Evolutionary conservation across 257 asterid species (phyloP), one percentile per base, ranked within the genome.

Genomic region (Salvia splendens): DNA sequence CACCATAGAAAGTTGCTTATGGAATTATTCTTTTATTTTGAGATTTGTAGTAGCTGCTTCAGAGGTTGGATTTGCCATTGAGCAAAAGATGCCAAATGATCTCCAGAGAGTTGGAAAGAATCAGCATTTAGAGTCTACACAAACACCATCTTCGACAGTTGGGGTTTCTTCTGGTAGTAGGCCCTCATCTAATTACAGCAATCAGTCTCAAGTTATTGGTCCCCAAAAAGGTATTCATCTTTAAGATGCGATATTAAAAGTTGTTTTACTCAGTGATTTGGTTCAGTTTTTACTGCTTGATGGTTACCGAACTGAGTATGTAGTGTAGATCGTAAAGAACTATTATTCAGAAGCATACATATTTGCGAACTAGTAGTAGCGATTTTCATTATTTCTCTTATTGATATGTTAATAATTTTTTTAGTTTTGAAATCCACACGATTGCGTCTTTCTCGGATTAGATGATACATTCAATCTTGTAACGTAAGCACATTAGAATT

Each of bases 151-250:
- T 54, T 82, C 85, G 66, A 65, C 72, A 73, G 78, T 47, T 55
- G 61, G 80, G 35, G 78, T 77, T 72, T 78, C 92, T 68, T 62
- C 94, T 56, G 71, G 71, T 70, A 80, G 90, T 65, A 74, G 91
- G 81, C 93, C 93, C 40, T 75, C 96, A 5, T 88, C 95, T 50
- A 82, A 81, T 49, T 79, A 79, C 79, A 79, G 73, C 83, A 83
- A 75, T 72, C 79, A 79, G 42, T 72, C 87, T 60, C 96, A 82
- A 77, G 87, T 66, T 28, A 80, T 75, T 72, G 83, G 86, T 42
- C 77, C 80, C 8, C 87, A 78, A 71, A 91, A 85, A 86, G 96
- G 97, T 87, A 67, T 55, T 64, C 64, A 28, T 64, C 50, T 30
- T 45, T 70, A 55, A 9, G 41, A 64, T 54, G 67, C 55, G 69